Evolutionary conservation across 2,329 filamentous ascomycete species (phyloP).

Genomic region (Penicillium expansum): DNA sequence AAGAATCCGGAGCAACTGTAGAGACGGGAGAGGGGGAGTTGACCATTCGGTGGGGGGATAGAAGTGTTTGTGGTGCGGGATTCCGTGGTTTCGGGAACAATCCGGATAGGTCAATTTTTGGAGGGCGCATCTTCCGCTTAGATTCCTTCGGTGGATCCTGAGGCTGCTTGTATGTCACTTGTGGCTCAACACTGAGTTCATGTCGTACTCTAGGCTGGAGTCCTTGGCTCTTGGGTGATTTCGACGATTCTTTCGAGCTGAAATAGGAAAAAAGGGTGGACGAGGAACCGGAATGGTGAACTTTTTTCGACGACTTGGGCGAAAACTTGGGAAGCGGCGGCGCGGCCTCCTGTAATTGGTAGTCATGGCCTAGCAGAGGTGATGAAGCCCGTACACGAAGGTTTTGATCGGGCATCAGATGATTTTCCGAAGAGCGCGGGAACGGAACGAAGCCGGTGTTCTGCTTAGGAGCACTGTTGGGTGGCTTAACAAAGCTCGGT

Average conservation of each 20-base stretch:
- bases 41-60: conserved; percentile 44
- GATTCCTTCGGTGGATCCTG: conserved; percentile 31
- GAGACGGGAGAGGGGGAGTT: conserved; percentile 42
- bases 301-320: conserved; percentile 37
- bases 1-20: conserved; percentile 32
- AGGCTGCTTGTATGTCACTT: conserved; percentile 25
- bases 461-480: conserved; percentile 35
- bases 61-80: conserved; percentile 28
- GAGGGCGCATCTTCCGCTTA: conserved; percentile 40
- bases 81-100: conserved; percentile 43
- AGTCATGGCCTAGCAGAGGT: conserved; percentile 44
- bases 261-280: conserved; percentile 50
- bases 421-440: conserved; percentile 21
- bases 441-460: conserved; percentile 27
- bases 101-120: conserved; percentile 43
- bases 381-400: conserved; percentile 47
- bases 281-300: conserved; percentile 43
- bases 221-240: conserved; percentile 35
- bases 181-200: conserved; percentile 19
- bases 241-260: conserved; percentile 43
- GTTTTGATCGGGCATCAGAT: conserved; percentile 24
- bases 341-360: conserved; percentile 28
- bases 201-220: conserved; percentile 19
- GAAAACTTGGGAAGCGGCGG: conserved; percentile 35
- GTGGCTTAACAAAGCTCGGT: conserved; percentile 41